Evolutionary conservation across 2,329 filamentous ascomycete species (phyloP), one percentile per base, ranked within the genome.

Genomic region (Penicillium sp.): DNA sequence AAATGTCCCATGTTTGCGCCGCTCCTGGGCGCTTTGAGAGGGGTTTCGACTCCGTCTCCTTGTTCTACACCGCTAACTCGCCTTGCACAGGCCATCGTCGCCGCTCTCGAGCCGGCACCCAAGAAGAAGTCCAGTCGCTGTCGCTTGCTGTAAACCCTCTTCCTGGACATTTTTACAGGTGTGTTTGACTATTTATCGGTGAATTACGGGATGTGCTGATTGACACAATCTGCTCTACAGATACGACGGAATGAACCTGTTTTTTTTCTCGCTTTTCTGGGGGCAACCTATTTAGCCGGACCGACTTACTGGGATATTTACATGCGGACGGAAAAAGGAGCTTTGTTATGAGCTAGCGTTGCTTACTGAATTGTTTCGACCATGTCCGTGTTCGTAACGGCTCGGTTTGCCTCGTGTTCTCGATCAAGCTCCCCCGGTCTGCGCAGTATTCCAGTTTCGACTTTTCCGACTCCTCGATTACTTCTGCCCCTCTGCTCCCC

Each of bases 31-130:
- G 25, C 32, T 20, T 20, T 29, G 28, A 29, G 32, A 25, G 9
- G 12, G 23, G n/a, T 27, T 27, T 15, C n/a, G 28, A 38, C 44
- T 46, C 33, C 44, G 10, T 37, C 29, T 25, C 10, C 12, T 20
- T 20, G 40, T 35, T 43, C 38, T 28, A 52, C 54, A 54, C 52
- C 41, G 55, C 55, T 57, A 44, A 55, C 46, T 50, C 27, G 27
- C 7, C 18, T 27, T 24, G 39, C 27, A 31, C 44, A 95, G 91
- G 92, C 92, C 25, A 97, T 97, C 64, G 92, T 97, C 58, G 92
- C 92, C 56, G 92, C 92, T 37, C 79, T 97, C 57, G 92, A 97
- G 74, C 92, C 92, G 38, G 80, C 83, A 52, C 84, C 85, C 47
- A 93, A 92, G 80, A 90, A 89, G 78, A 86, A 81, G 74, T 79